A percentile compares a stretch with the other conserved stretches of the same genome.
Evolutionary conservation across 495 filamentous ascomycete species (phyloP).

Genomic region (Daldinia caldariorum): DNA sequence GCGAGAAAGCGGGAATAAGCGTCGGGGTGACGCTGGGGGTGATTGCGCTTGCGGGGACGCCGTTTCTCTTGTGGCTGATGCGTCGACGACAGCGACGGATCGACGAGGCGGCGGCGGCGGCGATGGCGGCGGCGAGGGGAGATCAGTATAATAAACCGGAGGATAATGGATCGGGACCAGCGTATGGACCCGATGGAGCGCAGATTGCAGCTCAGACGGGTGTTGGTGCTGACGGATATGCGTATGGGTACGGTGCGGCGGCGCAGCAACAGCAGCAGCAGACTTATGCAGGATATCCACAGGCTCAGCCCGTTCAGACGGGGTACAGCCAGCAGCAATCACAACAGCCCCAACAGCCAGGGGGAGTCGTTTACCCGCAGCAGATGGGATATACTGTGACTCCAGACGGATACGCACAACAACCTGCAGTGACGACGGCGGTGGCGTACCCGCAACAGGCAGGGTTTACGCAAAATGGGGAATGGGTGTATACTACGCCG

Average conservation of each 20-base stretch:
- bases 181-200: conserved; percentile 1
- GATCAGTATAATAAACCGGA: conserved; percentile 14
- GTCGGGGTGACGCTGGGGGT: conserved; percentile 41
- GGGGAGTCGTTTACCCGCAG: background rate
- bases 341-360: background rate
- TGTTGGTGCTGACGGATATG: background rate
- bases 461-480: conserved; percentile 20
- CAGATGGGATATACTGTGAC: conserved; percentile 1
- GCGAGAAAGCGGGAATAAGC: conserved; percentile 39
- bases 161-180: conserved; percentile 9
- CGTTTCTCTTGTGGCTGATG: conserved; percentile 32
- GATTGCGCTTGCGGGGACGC: conserved; percentile 36
- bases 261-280: background rate
- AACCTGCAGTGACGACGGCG: background rate
- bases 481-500: conserved; percentile 26
- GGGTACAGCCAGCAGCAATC: conserved; percentile 8
- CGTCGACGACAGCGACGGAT: conserved; percentile 28
- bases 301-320: background rate
- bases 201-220: background rate
- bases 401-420: conserved; percentile 19
- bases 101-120: conserved; percentile 18
- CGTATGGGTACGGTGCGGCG: background rate
- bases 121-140: background rate
- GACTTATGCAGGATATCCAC: conserved; percentile 3
- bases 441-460: conserved; percentile 20